Base-by-base conservation (phyloP, 208 protist genomes). In the Leptomonas pyrrhocoris region DNA sequence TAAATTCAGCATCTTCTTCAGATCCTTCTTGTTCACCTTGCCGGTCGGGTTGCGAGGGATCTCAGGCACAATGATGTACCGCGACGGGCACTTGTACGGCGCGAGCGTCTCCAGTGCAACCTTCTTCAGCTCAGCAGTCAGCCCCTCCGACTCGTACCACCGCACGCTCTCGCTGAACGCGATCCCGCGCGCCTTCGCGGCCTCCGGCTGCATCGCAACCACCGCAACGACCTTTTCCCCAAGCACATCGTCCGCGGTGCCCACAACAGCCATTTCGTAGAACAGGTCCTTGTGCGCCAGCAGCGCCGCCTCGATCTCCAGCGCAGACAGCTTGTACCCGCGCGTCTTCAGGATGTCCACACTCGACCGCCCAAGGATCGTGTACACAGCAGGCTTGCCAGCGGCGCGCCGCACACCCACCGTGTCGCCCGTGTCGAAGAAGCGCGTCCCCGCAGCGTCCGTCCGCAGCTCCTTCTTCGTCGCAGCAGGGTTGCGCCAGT, bases 251-350 rank as follows among this genome's bases (percentile, higher is more conserved):
- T n/a, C n/a, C n/a, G n/a, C n/a, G n/a, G 42, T 69, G 76, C 92
- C 91, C 21, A 97, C 79, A n/a, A 96, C 89, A 28, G 90, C 91
- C 34, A 93, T 49, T 70, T 97, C 89, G 67, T 87, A 86, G 49
- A 95, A 88, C 48, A 93, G 69, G 34, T 92, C 84, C 58, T 78
- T 86, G 58, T 77, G 80, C 28, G 73, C 75, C 23, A 97, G 74
- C 56, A 97, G 76, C 18, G 77, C 83, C 1, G 91, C 89, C 79
- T 98, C 95, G 66, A 98, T 97, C 78, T 98, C 95, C 30, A 98
- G 82, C 53, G 95, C 93, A 11, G 88, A 96, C 13, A 98, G 84
- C 84, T 98, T 98, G 82, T 97, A 98, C 7, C 95, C 97, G 57
- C 84, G 81, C 16, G 48, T 86, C 74, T 98, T 98, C 61, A 98